phyloP scores from a whole-genome alignment of 2,329 filamentous ascomycete genomes.

The Fusarium compactum region DNA sequence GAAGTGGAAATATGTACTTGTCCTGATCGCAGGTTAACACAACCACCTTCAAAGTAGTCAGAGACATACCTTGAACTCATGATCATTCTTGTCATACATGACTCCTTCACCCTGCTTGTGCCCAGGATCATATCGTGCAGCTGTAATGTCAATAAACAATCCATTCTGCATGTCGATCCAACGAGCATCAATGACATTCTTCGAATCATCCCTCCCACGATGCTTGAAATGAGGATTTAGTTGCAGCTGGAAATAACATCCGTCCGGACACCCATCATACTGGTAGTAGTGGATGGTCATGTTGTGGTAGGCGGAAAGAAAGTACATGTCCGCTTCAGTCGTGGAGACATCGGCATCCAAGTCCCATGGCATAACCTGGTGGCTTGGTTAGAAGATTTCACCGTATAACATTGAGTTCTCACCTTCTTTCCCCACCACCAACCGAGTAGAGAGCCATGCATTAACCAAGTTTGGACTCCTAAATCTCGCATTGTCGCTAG shows the following conservation, averaged over 20 bases:
- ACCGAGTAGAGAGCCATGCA: conserved; percentile 84
- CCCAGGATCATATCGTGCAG: conserved; percentile 61
- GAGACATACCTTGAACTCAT: conserved; percentile 60
- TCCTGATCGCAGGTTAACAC: conserved; percentile 52
- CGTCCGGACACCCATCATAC: conserved; percentile 53
- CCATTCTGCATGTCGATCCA: conserved; percentile 63
- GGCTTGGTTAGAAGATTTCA: conserved; percentile 10
- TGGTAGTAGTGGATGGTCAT: conserved; percentile 61
- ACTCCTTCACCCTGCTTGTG: conserved; percentile 60
- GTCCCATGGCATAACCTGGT: conserved; percentile 79
- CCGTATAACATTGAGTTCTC: conserved; percentile 23
- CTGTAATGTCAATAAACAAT: conserved; percentile 65
- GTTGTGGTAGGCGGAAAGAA: conserved; percentile 76
- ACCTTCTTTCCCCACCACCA: conserved; percentile 84
- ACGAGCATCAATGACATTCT: conserved; percentile 62
- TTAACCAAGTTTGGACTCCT: conserved; percentile 82
- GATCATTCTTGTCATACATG: conserved; percentile 64
- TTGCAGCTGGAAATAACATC: conserved; percentile 62
- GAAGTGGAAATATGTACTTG: conserved; percentile 74
- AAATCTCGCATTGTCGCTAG: conserved; percentile 74
- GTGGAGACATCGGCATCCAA: conserved; percentile 83
- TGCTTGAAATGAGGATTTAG: conserved; percentile 59
- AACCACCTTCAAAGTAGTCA: too few relatives aligned
- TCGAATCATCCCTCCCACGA: conserved; percentile 53
- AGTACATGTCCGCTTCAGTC: conserved; percentile 72